Base-by-base conservation (phyloP, 208 protist genomes). In the Angomonas ambiguus region DNA sequence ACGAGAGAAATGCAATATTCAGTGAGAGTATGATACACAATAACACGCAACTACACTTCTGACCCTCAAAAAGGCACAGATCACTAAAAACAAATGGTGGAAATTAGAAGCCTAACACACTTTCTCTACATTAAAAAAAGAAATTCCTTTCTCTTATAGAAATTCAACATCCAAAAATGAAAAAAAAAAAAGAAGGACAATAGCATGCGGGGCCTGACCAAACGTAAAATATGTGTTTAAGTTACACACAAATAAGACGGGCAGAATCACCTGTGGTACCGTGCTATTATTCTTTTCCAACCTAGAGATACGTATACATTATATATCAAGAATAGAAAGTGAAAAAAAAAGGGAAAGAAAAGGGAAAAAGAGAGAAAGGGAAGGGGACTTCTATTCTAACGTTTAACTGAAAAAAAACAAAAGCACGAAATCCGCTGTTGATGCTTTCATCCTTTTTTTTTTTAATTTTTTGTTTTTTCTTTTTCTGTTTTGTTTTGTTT, bases 121-220 rank as follows among this genome's bases (percentile, higher is more conserved):
- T 34, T 13, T 22, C 34, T 42, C 45, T 42, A n/a, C 34, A 38
- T 20, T 27, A 6, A 22, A 42, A 3, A 63, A 63, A 42, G 1
- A 63, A 63, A 63, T 10, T 41, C 35, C 35, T 41, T 41, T 13
- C 13, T 41, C 13, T 41, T 32, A 67, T 57, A 27, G 62, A 57
- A n/a, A 32, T 42, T 38, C 16, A 38, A 11, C 18, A 41, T 33
- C 65, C 67, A 76, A 41, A 66, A n/a, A 61, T 53, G 56, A 63
- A 30, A 56, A 69, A 72, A 76, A 41, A 66, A n/a, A 61, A 61
- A 62, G 58, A 30, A 56, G 49, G 42, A 72, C 5, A 35, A 33
- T 33, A 63, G 69, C 13, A 35, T 6, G 35, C 25, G n/a, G 27
- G 61, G 34, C 67, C 33, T 62, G 56, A 41, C 1, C 59, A 25